Conservation (phyloP, 208 protist genomes). For the Crithidia expoeki region DNA sequence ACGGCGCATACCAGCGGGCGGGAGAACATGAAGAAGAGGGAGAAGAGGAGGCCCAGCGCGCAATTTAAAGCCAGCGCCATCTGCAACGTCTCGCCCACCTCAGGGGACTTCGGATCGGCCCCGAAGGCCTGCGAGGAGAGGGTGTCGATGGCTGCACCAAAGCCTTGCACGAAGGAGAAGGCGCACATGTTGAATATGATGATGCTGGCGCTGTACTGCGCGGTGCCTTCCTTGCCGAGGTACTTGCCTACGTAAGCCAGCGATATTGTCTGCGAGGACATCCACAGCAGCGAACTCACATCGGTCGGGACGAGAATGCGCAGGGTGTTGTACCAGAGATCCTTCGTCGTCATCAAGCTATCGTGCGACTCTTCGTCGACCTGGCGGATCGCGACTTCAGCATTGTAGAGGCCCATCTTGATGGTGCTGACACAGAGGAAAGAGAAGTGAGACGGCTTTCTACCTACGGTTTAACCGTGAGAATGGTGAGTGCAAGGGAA, state of each 20-base stretch:
- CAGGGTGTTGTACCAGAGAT: slow-evolving; percentile 40
- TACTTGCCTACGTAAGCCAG: slow-evolving; percentile 55
- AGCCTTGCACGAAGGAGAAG: slow-evolving; percentile 64
- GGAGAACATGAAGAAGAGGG: slow-evolving; percentile 52
- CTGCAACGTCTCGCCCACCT: slow-evolving; percentile 71
- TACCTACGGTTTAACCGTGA: neutral
- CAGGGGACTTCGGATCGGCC: slow-evolving; percentile 46
- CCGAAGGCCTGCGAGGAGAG: slow-evolving; percentile 77
- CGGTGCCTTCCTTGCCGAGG: slow-evolving; percentile 38
- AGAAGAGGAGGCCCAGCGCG: slow-evolving; percentile 49
- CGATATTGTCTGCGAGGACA: slow-evolving; percentile 69
- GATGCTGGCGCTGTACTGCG: slow-evolving; percentile 68
- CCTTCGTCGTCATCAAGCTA: slow-evolving; percentile 21
- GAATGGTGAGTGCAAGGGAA: neutral
- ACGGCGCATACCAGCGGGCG: slow-evolving; percentile 41
- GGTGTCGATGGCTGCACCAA: slow-evolving; percentile 73
- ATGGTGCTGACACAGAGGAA: neutral
- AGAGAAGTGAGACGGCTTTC: too few relatives aligned
- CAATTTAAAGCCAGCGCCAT: slow-evolving; percentile 54
- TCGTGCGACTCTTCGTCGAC: slow-evolving; percentile 27
- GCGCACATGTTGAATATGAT: slow-evolving; percentile 74
- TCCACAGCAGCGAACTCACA: slow-evolving; percentile 63
- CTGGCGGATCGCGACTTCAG: slow-evolving; percentile 20
- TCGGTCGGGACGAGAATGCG: slow-evolving; percentile 69
- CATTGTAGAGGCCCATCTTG: slow-evolving; percentile 10